phyloP scores from a whole-genome alignment of 225 moss, liverwort and hornwort genomes.

The Antitrichia curtipendula region DNA sequence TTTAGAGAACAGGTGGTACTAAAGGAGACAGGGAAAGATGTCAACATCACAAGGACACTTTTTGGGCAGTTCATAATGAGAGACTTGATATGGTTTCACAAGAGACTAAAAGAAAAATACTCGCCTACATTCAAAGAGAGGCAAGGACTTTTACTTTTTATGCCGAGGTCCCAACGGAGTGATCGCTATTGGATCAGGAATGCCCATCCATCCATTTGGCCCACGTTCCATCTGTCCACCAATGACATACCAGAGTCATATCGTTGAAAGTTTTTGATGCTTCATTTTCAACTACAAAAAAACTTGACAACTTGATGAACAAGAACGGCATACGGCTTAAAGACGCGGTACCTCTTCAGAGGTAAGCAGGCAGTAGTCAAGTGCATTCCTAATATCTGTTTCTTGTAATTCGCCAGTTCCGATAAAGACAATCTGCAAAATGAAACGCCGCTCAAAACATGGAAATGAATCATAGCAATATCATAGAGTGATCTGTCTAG shows the following conservation, averaged over 20 bases:
- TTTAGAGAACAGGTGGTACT: background rate
- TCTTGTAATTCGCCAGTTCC: slow-evolving; percentile 34
- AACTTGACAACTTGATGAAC: background rate
- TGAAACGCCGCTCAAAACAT: background rate
- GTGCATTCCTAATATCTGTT: slow-evolving; percentile 13
- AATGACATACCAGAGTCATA: background rate
- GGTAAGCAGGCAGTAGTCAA: slow-evolving; percentile 29
- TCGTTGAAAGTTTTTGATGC: background rate
- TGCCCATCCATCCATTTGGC: slow-evolving; percentile 14
- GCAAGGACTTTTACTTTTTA: slow-evolving; percentile 2
- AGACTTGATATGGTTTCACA: background rate
- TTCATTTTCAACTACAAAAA: background rate
- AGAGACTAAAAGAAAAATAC: background rate
- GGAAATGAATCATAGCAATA: background rate
- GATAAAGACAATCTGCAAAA: slow-evolving; percentile 41
- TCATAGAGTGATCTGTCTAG: background rate
- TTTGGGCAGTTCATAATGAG: background rate
- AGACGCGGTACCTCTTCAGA: slow-evolving; percentile 12
- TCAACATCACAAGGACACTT: background rate
- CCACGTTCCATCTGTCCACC: slow-evolving; percentile 28
- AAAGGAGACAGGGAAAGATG: background rate
- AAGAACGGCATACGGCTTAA: background rate
- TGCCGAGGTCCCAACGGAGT: slow-evolving; percentile 14
- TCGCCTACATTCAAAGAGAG: background rate
- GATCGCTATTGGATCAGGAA: slow-evolving; percentile 19